Base-by-base conservation (phyloP, 805 yeast genomes). In the Citeromyces nyonsensis region DNA sequence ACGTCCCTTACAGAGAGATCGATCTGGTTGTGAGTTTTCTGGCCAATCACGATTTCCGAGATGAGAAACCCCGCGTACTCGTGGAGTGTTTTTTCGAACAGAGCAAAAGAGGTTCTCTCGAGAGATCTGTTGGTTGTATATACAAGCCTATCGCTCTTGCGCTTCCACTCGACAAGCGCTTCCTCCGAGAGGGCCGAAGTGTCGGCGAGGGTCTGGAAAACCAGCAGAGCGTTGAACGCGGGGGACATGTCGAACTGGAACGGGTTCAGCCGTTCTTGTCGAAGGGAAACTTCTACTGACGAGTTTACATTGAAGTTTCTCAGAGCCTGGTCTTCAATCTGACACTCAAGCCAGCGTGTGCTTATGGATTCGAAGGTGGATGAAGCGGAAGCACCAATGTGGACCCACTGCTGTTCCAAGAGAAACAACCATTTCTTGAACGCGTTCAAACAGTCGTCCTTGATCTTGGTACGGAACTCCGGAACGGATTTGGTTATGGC, bases 401-500 rank as follows among this genome's bases (percentile, higher is more conserved):
- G 54, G 25, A 52, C 49, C 12, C 81, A 56, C 48, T 78, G 78
- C 36, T 68, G 64, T 36, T 77, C 83, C 15, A 81, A 52, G 26
- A 70, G 63, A 4, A 73, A 59, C 24, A 88, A 65, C 61, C 83
- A 75, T 45, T 70, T 74, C 44, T 68, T 64, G 28, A 81, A 54
- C 36, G 73, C 63, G 34, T 75, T 72, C 33, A 79, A 66, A 4
- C 83, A 72, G 40, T 83, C 91, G 33, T 74, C 79, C 38, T 73
- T 70, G 38, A 86, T 82, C 54, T 77, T 68, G 24, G 68, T 61
- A 33, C 77, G 74, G 42, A 88, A 63, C 28, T 70, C 66, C 0
- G 96, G 95, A 4, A 88, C 69, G 0, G 94, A 75, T 26, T 69
- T 66, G 41, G 76, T 68, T 30, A 88, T 77, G 44, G 74, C 72